phyloP scores from a whole-genome alignment of 139 green algal species.

The Gonium pectorale region DNA sequence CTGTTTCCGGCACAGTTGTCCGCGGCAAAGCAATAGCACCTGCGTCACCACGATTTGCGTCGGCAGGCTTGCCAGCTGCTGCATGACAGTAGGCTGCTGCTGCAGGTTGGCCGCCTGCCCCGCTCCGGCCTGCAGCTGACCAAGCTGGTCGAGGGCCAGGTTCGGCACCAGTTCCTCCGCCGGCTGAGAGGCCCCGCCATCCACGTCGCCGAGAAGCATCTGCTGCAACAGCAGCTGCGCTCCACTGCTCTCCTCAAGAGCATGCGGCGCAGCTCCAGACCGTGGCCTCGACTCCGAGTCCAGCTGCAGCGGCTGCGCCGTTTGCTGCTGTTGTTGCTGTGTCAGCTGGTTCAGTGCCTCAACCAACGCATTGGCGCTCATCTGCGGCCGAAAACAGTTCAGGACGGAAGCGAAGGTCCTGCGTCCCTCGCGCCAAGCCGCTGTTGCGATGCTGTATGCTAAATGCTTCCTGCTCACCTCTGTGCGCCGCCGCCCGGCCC shows the following conservation, averaged over 20 bases:
- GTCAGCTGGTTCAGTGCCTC: conserved; percentile 5
- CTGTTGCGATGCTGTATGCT: not conserved
- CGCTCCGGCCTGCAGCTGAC: conserved; percentile 20
- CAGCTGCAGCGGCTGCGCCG: conserved; percentile 17
- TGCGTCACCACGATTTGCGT: conserved; percentile 21
- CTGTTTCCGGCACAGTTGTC: too few species aligned
- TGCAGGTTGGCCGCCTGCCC: not conserved
- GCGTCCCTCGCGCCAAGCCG: not conserved
- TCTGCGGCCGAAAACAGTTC: too few species aligned
- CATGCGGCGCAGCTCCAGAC: not conserved
- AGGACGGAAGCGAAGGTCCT: too few species aligned
- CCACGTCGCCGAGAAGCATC: conserved; percentile 15
- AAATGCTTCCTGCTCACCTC: not conserved
- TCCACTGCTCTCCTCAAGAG: conserved; percentile 1
- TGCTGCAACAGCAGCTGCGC: conserved; percentile 31
- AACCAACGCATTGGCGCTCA: conserved; percentile 38
- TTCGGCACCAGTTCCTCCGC: not conserved
- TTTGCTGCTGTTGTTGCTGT: conserved; percentile 20
- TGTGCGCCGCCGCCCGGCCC: not conserved
- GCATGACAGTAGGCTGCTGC: conserved; percentile 18
- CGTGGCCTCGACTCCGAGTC: not conserved
- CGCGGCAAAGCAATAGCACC: not conserved
- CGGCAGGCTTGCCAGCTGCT: conserved; percentile 23
- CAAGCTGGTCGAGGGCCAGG: conserved; percentile 1
- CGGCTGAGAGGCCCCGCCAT: not conserved